Evolutionary conservation across 352 stramenopile genomes (phyloP).

Genomic region (Pythium rishiriense): DNA sequence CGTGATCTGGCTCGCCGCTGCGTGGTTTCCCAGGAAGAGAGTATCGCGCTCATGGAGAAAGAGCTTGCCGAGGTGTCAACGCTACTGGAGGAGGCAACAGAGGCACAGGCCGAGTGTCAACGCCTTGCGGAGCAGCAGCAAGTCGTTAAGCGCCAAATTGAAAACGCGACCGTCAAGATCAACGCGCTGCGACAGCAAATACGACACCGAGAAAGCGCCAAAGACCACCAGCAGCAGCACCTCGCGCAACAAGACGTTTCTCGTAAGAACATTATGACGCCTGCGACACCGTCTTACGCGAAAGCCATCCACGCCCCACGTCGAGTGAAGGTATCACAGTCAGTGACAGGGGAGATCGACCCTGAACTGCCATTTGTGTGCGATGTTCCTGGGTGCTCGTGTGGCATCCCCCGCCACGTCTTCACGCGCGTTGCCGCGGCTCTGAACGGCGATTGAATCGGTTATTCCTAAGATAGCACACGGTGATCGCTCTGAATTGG

Average conservation of each 20-base stretch:
- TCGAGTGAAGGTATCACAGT: neutral
- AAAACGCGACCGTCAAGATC: slow-evolving; percentile 50
- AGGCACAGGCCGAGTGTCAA: slow-evolving; percentile 40
- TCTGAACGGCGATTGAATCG: slow-evolving; percentile 51
- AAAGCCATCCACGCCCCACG: slow-evolving; percentile 16
- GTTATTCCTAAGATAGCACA: neutral
- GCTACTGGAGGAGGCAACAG: slow-evolving; percentile 36
- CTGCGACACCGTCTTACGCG: slow-evolving; percentile 15
- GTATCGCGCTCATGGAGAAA: slow-evolving; percentile 35
- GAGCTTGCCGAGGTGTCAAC: slow-evolving; percentile 37
- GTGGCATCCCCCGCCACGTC: slow-evolving; percentile 60
- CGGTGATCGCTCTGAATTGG: too few relatives aligned
- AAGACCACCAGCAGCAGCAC: neutral
- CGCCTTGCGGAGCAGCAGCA: slow-evolving; percentile 34
- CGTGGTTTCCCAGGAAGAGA: slow-evolving; percentile 41
- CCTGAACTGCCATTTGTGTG: slow-evolving; percentile 38
- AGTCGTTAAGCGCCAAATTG: slow-evolving; percentile 50
- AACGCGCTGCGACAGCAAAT: slow-evolving; percentile 33
- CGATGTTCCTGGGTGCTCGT: slow-evolving; percentile 49
- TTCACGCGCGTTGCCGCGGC: slow-evolving; percentile 47
- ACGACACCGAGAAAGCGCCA: neutral
- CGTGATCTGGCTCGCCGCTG: slow-evolving; percentile 30
- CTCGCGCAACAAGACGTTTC: slow-evolving; percentile 5
- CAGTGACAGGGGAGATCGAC: neutral
- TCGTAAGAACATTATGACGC: slow-evolving; percentile 9